Percentiles rank a stretch among this genome's conserved stretches.
These are phyloP conservation scores for Astrocystis sublimbata DNA, from an alignment of 495 filamentous ascomycete genomes.

Conservation along the genomic window DNA sequence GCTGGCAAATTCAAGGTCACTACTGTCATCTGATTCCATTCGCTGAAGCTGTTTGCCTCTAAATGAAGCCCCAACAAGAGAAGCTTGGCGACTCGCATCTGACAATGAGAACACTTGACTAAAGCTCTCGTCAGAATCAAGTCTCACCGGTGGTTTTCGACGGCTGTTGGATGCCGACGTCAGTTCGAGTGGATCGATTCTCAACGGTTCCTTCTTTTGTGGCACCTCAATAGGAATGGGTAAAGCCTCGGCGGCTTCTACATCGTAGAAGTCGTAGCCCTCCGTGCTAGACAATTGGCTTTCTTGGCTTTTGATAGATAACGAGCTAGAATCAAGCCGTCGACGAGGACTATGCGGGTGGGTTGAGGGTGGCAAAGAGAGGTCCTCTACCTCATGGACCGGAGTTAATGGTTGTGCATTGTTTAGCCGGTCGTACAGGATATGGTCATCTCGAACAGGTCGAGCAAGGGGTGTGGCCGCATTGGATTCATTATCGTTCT, in stretches of 20 bases:
- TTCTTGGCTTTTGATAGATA: slow-evolving; percentile 43
- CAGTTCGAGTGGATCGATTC: slow-evolving; percentile 33
- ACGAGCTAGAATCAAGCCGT: slow-evolving; percentile 46
- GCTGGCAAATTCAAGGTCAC: slow-evolving; percentile 38
- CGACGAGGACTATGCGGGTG: slow-evolving; percentile 35
- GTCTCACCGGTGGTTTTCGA: slow-evolving; percentile 53
- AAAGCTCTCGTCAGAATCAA: slow-evolving; percentile 80
- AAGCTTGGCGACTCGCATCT: slow-evolving; percentile 54
- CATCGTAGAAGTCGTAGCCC: slow-evolving; percentile 60
- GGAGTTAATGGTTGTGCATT: slow-evolving; percentile 38
- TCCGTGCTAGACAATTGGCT: slow-evolving; percentile 50
- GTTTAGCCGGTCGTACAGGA: slow-evolving; percentile 28
- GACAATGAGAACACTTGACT: slow-evolving; percentile 77
- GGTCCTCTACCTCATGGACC: slow-evolving; percentile 43
- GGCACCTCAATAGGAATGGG: slow-evolving; percentile 45
- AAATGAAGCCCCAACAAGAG: slow-evolving; percentile 38
- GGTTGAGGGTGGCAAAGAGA: slow-evolving; percentile 42
- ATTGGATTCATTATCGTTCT: slow-evolving; percentile 72
- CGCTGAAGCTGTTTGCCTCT: slow-evolving; percentile 25
- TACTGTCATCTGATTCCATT: slow-evolving; percentile 20
- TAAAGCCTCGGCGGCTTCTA: slow-evolving; percentile 49
- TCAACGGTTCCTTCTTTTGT: slow-evolving; percentile 28
- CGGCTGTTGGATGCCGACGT: slow-evolving; percentile 26
- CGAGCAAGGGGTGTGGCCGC: slow-evolving; percentile 76
- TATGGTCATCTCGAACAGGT: slow-evolving; percentile 55